phyloP scores from a whole-genome alignment of 495 filamentous ascomycete genomes.

The Ascodesmis nigricans region DNA sequence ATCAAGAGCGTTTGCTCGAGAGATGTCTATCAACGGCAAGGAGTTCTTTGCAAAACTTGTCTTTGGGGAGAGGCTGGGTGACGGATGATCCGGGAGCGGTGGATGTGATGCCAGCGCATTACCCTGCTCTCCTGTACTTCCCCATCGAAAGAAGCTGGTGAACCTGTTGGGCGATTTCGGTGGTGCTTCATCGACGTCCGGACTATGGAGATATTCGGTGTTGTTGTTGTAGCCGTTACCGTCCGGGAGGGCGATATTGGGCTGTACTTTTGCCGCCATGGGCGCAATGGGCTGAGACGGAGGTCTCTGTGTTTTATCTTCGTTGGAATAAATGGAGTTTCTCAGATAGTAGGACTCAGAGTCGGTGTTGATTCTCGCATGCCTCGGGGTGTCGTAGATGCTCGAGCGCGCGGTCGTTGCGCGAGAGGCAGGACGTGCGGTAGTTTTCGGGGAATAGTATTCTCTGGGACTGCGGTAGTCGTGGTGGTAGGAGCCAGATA shows the following conservation, averaged over 20 bases:
- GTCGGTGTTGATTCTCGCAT: conserved; percentile 21
- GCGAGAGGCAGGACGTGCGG: not conserved
- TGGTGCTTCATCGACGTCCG: conserved; percentile 23
- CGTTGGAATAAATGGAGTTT: conserved; percentile 8
- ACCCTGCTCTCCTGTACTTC: conserved; percentile 33
- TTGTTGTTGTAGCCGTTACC: conserved; percentile 14
- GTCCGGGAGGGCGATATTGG: conserved; percentile 19
- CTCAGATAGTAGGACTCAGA: conserved; percentile 7
- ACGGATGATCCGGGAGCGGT: conserved; percentile 39
- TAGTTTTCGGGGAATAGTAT: not conserved
- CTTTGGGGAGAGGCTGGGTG: conserved; percentile 36
- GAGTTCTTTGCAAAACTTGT: conserved; percentile 22
- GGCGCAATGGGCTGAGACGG: conserved; percentile 12
- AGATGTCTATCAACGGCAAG: conserved; percentile 30
- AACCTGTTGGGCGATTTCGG: conserved; percentile 43
- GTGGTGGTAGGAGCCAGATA: too few relatives aligned
- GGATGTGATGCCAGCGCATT: conserved; percentile 37
- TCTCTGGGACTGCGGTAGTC: not conserved
- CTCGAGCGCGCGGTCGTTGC: conserved; percentile 3
- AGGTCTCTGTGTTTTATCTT: conserved; percentile 9
- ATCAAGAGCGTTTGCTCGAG: conserved; percentile 23
- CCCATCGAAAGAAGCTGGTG: conserved; percentile 51
- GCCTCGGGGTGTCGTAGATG: conserved; percentile 7
- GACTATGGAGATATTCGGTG: conserved; percentile 15
- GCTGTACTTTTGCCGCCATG: too few relatives aligned